phyloP scores from a whole-genome alignment of 768 basidiomycete genomes.

The Lactarius psammicola region DNA sequence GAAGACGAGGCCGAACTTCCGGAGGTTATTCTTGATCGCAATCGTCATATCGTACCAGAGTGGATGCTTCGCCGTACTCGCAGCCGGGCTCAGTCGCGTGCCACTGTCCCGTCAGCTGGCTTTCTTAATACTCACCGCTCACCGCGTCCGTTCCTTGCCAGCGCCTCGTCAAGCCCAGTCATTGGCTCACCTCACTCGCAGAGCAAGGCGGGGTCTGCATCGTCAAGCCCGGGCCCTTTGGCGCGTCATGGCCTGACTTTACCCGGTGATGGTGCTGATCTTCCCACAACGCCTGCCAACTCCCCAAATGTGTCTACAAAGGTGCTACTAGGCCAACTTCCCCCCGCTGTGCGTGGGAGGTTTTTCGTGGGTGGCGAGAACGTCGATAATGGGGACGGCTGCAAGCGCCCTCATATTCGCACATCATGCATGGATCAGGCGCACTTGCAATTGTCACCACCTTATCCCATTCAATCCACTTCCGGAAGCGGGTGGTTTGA shows the following conservation, averaged over 20 bases:
- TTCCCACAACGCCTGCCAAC: constrained; percentile 49
- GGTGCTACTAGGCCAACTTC: constrained; percentile 17
- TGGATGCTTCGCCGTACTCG: constrained; percentile 70
- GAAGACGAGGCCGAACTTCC: constrained; percentile 78
- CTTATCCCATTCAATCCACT: neutral
- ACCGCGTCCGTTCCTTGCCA: constrained; percentile 46
- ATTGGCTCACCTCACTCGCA: constrained; percentile 39
- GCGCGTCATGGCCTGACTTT: constrained; percentile 40
- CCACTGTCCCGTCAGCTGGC: constrained; percentile 35
- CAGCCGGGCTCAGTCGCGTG: constrained; percentile 46
- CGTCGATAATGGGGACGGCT: constrained; percentile 36
- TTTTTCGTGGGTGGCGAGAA: constrained; percentile 19
- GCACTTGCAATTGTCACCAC: constrained; percentile 7
- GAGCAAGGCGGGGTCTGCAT: constrained; percentile 23
- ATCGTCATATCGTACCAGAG: constrained; percentile 95
- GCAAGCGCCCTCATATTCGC: constrained; percentile 41
- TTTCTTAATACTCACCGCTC: constrained; percentile 40
- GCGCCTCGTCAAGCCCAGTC: constrained; percentile 71
- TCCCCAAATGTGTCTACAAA: constrained; percentile 38
- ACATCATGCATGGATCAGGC: constrained; percentile 34
- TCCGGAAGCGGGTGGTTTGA: constrained; percentile 59
- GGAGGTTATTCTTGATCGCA: constrained; percentile 87
- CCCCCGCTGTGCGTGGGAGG: constrained; percentile 7
- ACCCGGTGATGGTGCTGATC: constrained; percentile 41
- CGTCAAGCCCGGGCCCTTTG: constrained; percentile 42